Base-by-base conservation (phyloP, 345 rosid genomes). In the Salix udensis region DNA sequence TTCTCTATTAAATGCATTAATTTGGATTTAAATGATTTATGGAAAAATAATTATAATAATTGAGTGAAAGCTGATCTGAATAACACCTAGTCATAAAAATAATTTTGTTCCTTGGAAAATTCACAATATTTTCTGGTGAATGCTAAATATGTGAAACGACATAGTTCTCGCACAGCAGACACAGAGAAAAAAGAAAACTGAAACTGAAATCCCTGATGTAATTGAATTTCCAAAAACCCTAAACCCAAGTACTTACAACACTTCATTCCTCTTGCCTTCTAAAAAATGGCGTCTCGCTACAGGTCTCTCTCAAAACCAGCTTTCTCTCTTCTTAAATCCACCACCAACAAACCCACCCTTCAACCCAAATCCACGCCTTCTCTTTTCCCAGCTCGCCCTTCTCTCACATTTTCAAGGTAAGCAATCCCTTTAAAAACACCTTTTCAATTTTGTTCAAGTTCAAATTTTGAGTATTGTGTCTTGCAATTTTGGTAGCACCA, bases 201-300 rank as follows among this genome's bases (percentile, higher is more conserved):
- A 80, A 81, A 15, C 19, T 28, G 61, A 62, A 44, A 65, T 18
- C 19, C 28, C 19, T 26, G 2, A 18, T 73, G 8, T 24, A 31
- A 24, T 46, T 40, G 65, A 10, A 44, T 79, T 77, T 15, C 42
- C 65, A 12, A 65, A 79, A 81, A 74, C 79, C 84, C 84, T 69
- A 52, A 55, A 34, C 61, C 77, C 69, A 53, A 28, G n/a, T 6
- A 53, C 60, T 7, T 3, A 10, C 44, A 21, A 52, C 26, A n/a
- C 23, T 55, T 55, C 70, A 55, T 75, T 53, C 60, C 50, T 21
- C 50, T 64, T 24, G 44, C 15, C 31, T 69, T 8, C 48, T 62
- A 21, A 58, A 55, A 77, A 82, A 89, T 94, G 98, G 98, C 97
- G 58, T 87, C 87, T 66, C 90, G 95, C 50, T 89, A 78, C 79